Base-by-base conservation (phyloP, 2,329 filamentous ascomycete genomes). In the Fusarium neocosmosporiellum region DNA sequence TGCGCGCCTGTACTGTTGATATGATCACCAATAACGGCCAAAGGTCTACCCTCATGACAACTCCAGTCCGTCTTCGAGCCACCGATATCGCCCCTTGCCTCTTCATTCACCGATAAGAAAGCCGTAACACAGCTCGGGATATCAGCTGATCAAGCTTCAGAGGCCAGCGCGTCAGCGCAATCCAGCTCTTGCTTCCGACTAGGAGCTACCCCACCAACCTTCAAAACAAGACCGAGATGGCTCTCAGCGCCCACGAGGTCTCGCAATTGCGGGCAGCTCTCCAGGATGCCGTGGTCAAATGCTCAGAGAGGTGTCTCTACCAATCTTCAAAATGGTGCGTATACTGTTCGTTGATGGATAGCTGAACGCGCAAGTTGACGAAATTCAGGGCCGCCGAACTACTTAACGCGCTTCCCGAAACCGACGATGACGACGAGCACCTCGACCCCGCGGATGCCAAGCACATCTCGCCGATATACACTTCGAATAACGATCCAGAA, bases 301-400 rank as follows among this genome's bases (percentile, higher is more conserved):
- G 95, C 84, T 97, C 95, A 1, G 96, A 99, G 81, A 88, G 96
- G 81, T 98, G 96, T 81, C 88, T 99, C 14, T 98, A 98, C 79
- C 95, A 98, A 78, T 96, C 96, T 8, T 92, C 96, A 31, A 98
- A 98, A 90, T 99, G 96, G 96, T 98, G 81, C 65, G 77, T 57
- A 57, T 4, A 10, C 48, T 54, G 24, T n/a, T 24, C 9, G 22
- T 22, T 24, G 13, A 29, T 13, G 43, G 9, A 31, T n/a, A 14
- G 4, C 43, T 16, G 24, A 27, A 18, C 39, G 27, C 54, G 50
- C 60, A 41, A 66, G 59, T 72, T 79, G 70, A 78, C 59, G n/a
- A 33, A 33, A n/a, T 24, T 10, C 36, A 98, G 96, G 96, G 94
- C 95, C 55, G 96, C 96, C 77, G 96, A 99, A 84, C 91, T 98